A percentile compares a stretch with the other conserved stretches of the same genome.
These are phyloP conservation scores for Smallanthus sonchifolius DNA, from an alignment of 129 eudicot genomes.

Conservation along the genomic window DNA sequence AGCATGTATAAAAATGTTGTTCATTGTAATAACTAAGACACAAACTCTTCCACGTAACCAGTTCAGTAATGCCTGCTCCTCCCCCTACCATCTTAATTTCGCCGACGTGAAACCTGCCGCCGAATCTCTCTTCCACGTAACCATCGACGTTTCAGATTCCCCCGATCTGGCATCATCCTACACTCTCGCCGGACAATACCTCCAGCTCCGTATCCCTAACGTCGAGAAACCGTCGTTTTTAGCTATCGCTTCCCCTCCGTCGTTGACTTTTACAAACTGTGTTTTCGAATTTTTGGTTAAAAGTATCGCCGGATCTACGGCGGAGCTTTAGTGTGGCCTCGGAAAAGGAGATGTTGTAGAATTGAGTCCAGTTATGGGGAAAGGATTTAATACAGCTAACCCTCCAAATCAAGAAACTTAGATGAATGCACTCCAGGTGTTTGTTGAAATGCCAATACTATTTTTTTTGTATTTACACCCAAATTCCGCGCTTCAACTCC, in stretches of 20 bases:
- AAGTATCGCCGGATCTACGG: conserved; percentile 70
- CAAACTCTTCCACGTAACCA: too few relatives aligned
- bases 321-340: conserved; percentile 74
- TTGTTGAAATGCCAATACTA: too few relatives aligned
- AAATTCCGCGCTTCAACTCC: too few relatives aligned
- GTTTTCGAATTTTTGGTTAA: conserved; percentile 86
- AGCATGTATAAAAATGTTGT: too few relatives aligned
- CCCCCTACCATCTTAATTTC: too few relatives aligned
- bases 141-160: conserved; percentile 73
- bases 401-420: too few relatives aligned
- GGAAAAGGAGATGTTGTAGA: conserved; percentile 77
- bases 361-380: conserved; percentile 65
- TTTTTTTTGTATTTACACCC: too few relatives aligned
- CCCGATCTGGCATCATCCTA: conserved; percentile 63
- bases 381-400: conserved; percentile 55
- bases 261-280: conserved; percentile 40
- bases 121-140: conserved; percentile 71
- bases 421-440: too few relatives aligned
- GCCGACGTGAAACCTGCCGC: conserved; percentile 70
- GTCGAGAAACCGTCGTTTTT: conserved; percentile 55
- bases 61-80: too few relatives aligned
- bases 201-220: conserved; percentile 65
- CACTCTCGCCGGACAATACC: conserved; percentile 73
- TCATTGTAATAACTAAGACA: too few relatives aligned
- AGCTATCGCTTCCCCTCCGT: conserved; percentile 94